Conservation (phyloP, 305 asterid genomes). For the Lippia alba region DNA sequence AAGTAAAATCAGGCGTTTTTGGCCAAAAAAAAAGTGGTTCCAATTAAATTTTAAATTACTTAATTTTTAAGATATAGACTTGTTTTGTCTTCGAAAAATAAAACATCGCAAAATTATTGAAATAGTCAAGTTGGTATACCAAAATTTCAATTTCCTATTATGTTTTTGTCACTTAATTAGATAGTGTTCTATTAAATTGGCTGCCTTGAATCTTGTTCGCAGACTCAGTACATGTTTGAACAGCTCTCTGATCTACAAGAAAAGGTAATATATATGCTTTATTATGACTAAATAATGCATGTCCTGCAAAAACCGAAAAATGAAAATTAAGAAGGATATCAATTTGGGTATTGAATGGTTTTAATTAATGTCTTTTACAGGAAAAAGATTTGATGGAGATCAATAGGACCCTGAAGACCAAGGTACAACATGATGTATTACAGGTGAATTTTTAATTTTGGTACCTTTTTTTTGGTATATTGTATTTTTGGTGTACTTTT, state of each 20-base stretch:
- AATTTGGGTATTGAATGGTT: neutral
- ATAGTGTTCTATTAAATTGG: neutral
- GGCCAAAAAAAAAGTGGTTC: too few relatives aligned
- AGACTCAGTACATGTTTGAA: conserved; percentile 42
- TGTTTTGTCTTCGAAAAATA: too few relatives aligned
- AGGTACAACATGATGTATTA: conserved; percentile 8
- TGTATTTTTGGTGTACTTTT: too few relatives aligned
- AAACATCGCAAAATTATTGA: too few relatives aligned
- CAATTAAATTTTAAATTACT: too few relatives aligned
- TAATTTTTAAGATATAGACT: too few relatives aligned
- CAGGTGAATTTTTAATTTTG: too few relatives aligned
- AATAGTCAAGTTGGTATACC: too few relatives aligned
- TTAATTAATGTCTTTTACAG: conserved; percentile 18
- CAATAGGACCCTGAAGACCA: conserved; percentile 33
- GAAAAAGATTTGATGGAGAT: conserved; percentile 39
- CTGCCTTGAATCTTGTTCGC: conserved; percentile 14
- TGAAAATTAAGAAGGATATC: too few relatives aligned
- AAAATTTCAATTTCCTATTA: neutral
- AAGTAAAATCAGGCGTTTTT: too few relatives aligned
- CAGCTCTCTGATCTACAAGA: conserved; percentile 41
- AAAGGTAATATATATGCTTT: conserved; percentile 29
- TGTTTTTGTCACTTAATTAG: neutral
- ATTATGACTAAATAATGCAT: neutral
- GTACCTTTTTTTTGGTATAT: too few relatives aligned
- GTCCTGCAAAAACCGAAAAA: neutral